Percentiles rank a stretch among this genome's conserved stretches.
These are phyloP conservation scores for Beta macrorhiza DNA, from an alignment of 179 eudicot genomes.

Conservation along the genomic window DNA sequence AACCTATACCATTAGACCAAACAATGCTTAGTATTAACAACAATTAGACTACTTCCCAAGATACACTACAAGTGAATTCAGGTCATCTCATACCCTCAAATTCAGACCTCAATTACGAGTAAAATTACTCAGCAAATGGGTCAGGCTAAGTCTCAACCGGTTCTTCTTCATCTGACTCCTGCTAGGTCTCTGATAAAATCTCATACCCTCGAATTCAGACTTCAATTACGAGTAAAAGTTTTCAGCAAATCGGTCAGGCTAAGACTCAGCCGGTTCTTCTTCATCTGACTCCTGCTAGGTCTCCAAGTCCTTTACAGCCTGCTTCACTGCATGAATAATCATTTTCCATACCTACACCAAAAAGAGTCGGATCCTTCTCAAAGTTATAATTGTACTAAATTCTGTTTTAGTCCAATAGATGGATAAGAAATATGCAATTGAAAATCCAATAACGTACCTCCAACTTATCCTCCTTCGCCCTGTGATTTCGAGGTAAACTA, in stretches of 20 bases:
- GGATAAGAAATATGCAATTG: not conserved
- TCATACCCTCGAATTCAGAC: not conserved
- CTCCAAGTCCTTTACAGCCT: conserved; percentile 32
- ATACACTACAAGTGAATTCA: too few relatives aligned
- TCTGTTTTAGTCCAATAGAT: not conserved
- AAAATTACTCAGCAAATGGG: not conserved
- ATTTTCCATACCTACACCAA: conserved; percentile 47
- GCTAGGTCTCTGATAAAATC: not conserved
- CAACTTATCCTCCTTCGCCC: conserved; percentile 63
- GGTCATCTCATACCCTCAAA: too few relatives aligned
- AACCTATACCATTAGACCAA: too few relatives aligned
- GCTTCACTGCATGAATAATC: conserved; percentile 37
- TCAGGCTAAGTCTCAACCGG: not conserved
- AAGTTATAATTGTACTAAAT: not conserved
- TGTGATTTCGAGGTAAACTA: conserved; percentile 47
- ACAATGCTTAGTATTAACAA: too few relatives aligned
- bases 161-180: too few relatives aligned
- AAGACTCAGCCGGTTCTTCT: not conserved
- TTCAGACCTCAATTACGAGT: not conserved
- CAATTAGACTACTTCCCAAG: too few relatives aligned
- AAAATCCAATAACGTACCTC: conserved; percentile 40
- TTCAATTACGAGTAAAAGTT: not conserved
- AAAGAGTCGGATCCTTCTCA: not conserved
- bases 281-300: not conserved
- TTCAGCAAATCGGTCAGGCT: not conserved